Percentiles rank a stretch among this genome's conserved stretches.
phyloP scores from a whole-genome alignment of 75 land plant species.

The Adiantum capillusveneris region DNA sequence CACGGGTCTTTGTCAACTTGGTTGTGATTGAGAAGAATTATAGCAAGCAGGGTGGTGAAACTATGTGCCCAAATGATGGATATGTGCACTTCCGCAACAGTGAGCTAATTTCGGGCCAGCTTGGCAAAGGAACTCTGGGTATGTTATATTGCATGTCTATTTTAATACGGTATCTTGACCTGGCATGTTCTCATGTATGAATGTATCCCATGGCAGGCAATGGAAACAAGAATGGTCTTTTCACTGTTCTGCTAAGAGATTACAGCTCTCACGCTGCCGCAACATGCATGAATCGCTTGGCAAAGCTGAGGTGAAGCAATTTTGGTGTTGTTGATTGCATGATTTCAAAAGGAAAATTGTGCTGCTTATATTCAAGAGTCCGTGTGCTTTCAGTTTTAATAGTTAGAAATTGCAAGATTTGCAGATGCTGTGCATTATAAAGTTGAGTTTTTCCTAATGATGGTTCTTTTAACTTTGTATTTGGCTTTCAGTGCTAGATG shows the following conservation, averaged over 20 bases:
- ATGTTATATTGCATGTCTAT: conserved; percentile 6
- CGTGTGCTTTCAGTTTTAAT: conserved; percentile 1
- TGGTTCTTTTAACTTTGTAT: too few species aligned
- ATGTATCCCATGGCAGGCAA: conserved; percentile 50
- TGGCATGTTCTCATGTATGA: conserved; percentile 1
- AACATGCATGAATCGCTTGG: conserved; percentile 94
- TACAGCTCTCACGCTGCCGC: conserved; percentile 87
- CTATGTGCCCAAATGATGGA: conserved; percentile 88
- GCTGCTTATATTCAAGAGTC: too few species aligned
- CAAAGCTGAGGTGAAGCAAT: conserved; percentile 72
- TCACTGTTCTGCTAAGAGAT: conserved; percentile 80
- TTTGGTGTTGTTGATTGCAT: too few species aligned
- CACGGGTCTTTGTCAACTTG: conserved; percentile 76
- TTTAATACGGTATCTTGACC: too few species aligned
- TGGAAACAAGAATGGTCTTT: conserved; percentile 94
- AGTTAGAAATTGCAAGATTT: conserved; percentile 1
- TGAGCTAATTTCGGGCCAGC: conserved; percentile 82
- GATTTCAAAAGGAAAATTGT: too few species aligned
- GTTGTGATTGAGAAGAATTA: conserved; percentile 66
- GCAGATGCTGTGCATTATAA: too few species aligned
- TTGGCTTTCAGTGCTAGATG: conserved; percentile 93
- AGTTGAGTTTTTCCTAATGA: too few species aligned
- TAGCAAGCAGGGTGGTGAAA: conserved; percentile 33
- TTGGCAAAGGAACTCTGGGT: conserved; percentile 96
- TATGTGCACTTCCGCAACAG: conserved; percentile 93